A percentile compares a stretch with the other conserved stretches of the same genome.
Conservation (phyloP, 805 yeast species). For the Saccharomycopsis sp. region DNA sequence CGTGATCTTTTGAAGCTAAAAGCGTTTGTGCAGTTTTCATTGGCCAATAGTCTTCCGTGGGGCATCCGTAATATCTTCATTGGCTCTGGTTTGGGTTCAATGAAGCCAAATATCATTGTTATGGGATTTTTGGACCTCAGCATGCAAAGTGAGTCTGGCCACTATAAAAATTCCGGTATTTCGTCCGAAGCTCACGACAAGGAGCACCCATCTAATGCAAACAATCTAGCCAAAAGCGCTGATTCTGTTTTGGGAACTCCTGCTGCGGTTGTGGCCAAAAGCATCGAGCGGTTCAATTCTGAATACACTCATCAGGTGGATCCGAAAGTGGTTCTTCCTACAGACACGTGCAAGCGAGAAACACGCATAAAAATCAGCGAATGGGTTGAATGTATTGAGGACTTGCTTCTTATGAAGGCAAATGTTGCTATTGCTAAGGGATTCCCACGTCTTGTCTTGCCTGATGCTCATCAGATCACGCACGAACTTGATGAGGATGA, state of each 20-base stretch:
- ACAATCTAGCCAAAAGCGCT: conserved; percentile 12
- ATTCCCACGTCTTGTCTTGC: conserved; percentile 61
- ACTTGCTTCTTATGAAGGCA: conserved; percentile 77
- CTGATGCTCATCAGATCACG: conserved; percentile 31
- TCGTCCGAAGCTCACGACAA: conserved; percentile 13
- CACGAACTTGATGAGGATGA: conserved; percentile 26
- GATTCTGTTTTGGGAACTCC: not conserved
- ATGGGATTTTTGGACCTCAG: conserved; percentile 76
- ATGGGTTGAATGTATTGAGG: conserved; percentile 93
- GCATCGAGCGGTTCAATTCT: conserved; percentile 12
- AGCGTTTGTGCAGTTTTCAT: conserved; percentile 89
- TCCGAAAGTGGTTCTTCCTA: conserved; percentile 50
- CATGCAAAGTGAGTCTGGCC: conserved; percentile 23
- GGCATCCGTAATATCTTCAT: conserved; percentile 88
- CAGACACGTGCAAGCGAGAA: conserved; percentile 59
- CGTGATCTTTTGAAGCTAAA: conserved; percentile 74
- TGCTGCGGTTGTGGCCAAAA: not conserved
- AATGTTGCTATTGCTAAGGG: conserved; percentile 94
- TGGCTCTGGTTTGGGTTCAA: conserved; percentile 97
- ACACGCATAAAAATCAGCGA: conserved; percentile 57
- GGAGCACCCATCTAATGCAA: conserved; percentile 2
- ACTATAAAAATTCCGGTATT: conserved; percentile 6
- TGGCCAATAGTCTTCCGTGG: conserved; percentile 87
- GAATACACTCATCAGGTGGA: conserved; percentile 23
- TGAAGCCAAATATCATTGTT: conserved; percentile 94